A percentile compares a stretch with the other conserved stretches of the same genome.
Evolutionary conservation across 2,329 filamentous ascomycete species (phyloP).

Genomic region (Neodidymelliopsis sp.): DNA sequence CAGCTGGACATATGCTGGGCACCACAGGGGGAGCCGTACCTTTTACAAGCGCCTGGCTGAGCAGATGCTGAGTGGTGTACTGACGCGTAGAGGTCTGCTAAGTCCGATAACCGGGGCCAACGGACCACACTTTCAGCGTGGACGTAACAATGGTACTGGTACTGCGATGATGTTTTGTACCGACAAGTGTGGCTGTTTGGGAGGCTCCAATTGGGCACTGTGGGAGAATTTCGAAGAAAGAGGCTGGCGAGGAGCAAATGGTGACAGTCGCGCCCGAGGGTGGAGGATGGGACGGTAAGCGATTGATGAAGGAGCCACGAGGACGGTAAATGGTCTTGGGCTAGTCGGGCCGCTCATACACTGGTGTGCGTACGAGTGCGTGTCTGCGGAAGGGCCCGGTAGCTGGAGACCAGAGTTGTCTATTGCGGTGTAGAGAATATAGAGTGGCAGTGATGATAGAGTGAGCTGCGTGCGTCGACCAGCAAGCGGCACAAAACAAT

Average conservation of each 20-base stretch:
- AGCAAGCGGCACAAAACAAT: conserved; percentile 10
- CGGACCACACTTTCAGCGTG: too few relatives aligned
- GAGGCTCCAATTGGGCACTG: conserved; percentile 25
- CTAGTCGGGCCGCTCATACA: conserved; percentile 22
- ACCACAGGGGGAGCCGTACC: conserved; percentile 4
- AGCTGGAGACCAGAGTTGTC: conserved; percentile 17
- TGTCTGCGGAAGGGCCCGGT: conserved; percentile 25
- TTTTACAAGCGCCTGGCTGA: conserved; percentile 26
- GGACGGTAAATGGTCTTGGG: conserved; percentile 15
- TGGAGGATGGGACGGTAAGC: conserved; percentile 3
- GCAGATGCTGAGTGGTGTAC: conserved; percentile 3
- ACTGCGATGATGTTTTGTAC: conserved; percentile 7
- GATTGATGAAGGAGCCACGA: conserved; percentile 18
- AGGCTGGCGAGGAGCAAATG: conserved; percentile 1
- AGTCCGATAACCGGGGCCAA: conserved; percentile 17
- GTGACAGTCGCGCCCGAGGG: conserved; percentile 15
- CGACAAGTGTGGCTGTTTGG: conserved; percentile 28
- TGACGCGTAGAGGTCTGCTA: conserved; percentile 5
- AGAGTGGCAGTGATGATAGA: conserved; percentile 13
- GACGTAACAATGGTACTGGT: conserved; percentile 1
- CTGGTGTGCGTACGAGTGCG: conserved; percentile 20
- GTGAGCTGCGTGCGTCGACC: conserved; percentile 4
- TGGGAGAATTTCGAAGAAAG: conserved; percentile 5
- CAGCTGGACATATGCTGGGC: neutral
- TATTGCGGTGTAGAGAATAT: conserved; percentile 16